phyloP scores from a whole-genome alignment of 2,329 filamentous ascomycete species.

The Aureobasidium leucospermi region DNA sequence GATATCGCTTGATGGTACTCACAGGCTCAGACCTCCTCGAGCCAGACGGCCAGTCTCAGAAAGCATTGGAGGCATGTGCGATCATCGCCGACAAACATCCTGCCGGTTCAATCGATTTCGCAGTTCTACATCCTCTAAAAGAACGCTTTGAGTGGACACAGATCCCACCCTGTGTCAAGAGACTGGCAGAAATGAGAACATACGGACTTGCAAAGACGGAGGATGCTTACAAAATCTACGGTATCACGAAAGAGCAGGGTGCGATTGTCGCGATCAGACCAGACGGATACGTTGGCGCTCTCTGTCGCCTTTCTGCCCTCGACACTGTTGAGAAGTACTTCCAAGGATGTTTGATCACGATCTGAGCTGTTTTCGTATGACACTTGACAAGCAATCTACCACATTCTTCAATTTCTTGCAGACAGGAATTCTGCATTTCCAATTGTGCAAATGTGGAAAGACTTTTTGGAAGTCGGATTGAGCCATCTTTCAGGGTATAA shows the following conservation, averaged over 20 bases:
- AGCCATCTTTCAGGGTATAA: too few relatives aligned
- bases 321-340: neutral
- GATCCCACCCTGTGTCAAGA: conserved; percentile 17
- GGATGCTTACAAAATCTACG: conserved; percentile 47
- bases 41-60: conserved; percentile 10
- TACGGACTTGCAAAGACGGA: conserved; percentile 17
- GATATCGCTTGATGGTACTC: conserved; percentile 22
- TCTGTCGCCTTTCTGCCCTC: neutral
- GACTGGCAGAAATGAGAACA: conserved; percentile 18
- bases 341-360: neutral
- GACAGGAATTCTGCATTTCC: too few relatives aligned
- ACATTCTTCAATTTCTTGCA: too few relatives aligned
- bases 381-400: neutral
- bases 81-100: conserved; percentile 16
- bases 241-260: conserved; percentile 47
- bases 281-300: conserved; percentile 52
- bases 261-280: conserved; percentile 53
- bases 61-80: conserved; percentile 15
- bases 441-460: too few relatives aligned
- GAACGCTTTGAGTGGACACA: conserved; percentile 19
- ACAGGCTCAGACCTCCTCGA: conserved; percentile 18
- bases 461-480: too few relatives aligned
- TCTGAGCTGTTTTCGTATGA: neutral
- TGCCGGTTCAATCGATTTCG: conserved; percentile 16
- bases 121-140: conserved; percentile 18